Conservation (phyloP, 176 grass and related monocot genomes). For the Musa acuminata region DNA sequence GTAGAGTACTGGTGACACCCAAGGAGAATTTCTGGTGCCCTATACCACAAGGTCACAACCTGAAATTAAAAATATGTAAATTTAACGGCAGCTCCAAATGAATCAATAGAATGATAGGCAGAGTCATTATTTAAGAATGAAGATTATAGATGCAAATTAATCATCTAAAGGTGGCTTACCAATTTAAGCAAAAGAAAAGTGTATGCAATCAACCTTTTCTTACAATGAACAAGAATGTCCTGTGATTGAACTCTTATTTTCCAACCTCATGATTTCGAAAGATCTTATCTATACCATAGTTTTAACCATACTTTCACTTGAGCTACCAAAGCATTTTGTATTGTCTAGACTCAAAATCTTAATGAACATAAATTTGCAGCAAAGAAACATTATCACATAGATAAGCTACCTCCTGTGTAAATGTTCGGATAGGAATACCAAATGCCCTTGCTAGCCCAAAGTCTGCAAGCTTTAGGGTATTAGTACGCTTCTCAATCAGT, state of each 20-base stretch:
- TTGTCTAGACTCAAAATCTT: neutral
- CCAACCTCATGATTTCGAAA: neutral
- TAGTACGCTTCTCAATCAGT: slow-evolving; percentile 1
- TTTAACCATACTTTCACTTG: neutral
- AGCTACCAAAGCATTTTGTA: neutral
- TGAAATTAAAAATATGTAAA: neutral
- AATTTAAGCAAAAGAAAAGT: neutral
- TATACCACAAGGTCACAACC: slow-evolving; percentile 16
- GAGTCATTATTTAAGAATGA: neutral
- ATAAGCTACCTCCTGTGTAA: slow-evolving; percentile 6
- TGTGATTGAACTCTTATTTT: neutral
- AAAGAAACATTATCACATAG: neutral
- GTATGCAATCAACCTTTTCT: neutral
- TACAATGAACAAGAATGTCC: neutral
- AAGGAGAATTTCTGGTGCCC: slow-evolving; percentile 13
- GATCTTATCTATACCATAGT: neutral
- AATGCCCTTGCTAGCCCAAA: slow-evolving; percentile 8
- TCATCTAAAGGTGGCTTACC: neutral
- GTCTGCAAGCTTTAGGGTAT: slow-evolving; percentile 6
- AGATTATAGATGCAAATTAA: neutral
- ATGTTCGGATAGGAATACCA: neutral
- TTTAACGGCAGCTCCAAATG: neutral
- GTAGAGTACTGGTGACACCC: neutral
- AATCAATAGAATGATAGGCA: neutral
- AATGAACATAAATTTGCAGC: neutral